Conservation (phyloP, 2,329 filamentous ascomycete genomes). For the Bipolaris victoriae region DNA sequence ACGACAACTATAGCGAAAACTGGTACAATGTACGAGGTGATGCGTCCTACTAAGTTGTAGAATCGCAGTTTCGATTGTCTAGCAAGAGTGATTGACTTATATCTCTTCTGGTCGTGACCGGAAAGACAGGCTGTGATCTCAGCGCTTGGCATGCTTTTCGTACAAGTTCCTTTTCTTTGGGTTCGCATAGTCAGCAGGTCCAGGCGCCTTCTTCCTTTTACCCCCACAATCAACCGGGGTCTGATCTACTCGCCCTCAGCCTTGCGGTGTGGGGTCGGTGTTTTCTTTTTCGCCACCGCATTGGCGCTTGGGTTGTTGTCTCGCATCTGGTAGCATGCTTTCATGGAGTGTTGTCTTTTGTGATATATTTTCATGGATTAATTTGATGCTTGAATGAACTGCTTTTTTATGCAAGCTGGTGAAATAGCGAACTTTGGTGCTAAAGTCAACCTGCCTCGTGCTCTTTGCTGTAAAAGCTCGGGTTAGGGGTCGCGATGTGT, state of each 20-base stretch:
- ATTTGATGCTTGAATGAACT: not conserved
- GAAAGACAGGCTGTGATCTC: not conserved
- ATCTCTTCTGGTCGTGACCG: not conserved
- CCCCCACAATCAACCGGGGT: not conserved
- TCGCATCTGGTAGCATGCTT: not conserved
- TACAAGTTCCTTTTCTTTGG: not conserved
- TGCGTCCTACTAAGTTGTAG: not conserved
- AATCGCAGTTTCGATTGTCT: not conserved
- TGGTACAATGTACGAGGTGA: not conserved
- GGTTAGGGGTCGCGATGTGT: not conserved
- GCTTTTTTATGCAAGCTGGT: not conserved
- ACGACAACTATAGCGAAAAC: not conserved
- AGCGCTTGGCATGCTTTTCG: not conserved
- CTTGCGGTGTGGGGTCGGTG: not conserved
- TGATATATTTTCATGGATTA: too few species aligned
- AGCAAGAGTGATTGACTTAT: not conserved
- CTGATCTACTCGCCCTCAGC: not conserved
- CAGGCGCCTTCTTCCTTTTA: not conserved
- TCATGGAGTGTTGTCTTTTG: too few species aligned
- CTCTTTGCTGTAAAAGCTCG: not conserved
- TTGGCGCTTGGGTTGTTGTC: not conserved
- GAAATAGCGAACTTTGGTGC: not conserved
- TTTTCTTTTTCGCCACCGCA: not conserved
- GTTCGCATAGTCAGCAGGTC: not conserved
- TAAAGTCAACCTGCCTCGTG: not conserved